A percentile compares a stretch with the other conserved stretches of the same genome.
Conservation (phyloP, 2,329 filamentous ascomycete genomes). For the Septoria petroselini region DNA sequence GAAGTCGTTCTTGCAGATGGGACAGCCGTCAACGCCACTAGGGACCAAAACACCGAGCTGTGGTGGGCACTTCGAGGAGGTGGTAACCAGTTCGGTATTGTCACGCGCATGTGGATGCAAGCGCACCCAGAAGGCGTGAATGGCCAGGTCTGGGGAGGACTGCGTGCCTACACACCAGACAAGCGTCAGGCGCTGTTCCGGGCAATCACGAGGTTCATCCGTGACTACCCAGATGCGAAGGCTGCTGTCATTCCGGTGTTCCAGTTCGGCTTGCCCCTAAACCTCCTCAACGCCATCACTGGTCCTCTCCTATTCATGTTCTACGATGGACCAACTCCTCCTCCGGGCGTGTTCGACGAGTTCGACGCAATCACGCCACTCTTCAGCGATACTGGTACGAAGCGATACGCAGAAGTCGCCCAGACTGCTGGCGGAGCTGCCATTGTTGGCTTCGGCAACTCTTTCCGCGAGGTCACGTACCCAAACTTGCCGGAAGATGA, state of each 20-base stretch:
- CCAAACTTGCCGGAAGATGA: conserved; percentile 23
- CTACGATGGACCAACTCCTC: conserved; percentile 22
- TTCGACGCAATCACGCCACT: conserved; percentile 17
- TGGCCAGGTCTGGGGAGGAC: conserved; percentile 25
- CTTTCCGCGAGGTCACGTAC: conserved; percentile 21
- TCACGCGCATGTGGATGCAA: conserved; percentile 23
- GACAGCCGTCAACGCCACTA: conserved; percentile 48
- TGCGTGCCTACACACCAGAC: conserved; percentile 21
- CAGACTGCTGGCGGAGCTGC: conserved; percentile 20
- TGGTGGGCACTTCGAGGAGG: conserved; percentile 52
- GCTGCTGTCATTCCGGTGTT: conserved; percentile 24
- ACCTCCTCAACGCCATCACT: conserved; percentile 21
- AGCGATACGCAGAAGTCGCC: conserved; percentile 18
- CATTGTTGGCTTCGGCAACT: conserved; percentile 23
- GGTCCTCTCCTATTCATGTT: conserved; percentile 25
- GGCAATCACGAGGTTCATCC: conserved; percentile 20
- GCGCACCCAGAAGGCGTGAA: conserved; percentile 26
- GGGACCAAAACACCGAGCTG: conserved; percentile 47
- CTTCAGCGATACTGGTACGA: conserved; percentile 13
- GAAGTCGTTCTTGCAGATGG: conserved; percentile 55
- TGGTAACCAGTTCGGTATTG: conserved; percentile 48
- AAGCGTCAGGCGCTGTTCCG: conserved; percentile 19
- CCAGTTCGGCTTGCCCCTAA: conserved; percentile 22
- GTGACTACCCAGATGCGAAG: conserved; percentile 21
- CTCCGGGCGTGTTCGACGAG: conserved; percentile 21